These are phyloP conservation scores for Pseudogymnoascus pannorum DNA, from an alignment of 2,329 filamentous ascomycete species.

Conservation along the genomic window DNA sequence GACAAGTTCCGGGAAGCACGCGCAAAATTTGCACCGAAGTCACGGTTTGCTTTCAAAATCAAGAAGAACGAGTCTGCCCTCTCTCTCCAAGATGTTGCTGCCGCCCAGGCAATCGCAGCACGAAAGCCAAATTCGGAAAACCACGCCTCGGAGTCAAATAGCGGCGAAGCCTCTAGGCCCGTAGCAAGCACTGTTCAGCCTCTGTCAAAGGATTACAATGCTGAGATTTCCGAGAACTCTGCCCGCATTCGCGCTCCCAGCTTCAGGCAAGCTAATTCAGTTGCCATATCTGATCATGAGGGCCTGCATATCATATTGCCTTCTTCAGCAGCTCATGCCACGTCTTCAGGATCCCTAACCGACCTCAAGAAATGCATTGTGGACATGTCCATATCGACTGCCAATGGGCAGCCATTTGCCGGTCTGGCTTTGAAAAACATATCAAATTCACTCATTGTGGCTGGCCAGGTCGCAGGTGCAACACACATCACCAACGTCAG, in stretches of 20 bases:
- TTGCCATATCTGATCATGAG: constrained; percentile 60
- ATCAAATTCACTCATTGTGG: constrained; percentile 63
- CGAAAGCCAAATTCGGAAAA: constrained; percentile 18
- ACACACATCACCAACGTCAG: constrained; percentile 72
- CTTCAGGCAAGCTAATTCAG: constrained; percentile 53
- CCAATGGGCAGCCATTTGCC: constrained; percentile 57
- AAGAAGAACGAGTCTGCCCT: constrained; percentile 47
- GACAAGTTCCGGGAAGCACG: constrained; percentile 69
- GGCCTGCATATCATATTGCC: constrained; percentile 73
- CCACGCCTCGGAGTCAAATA: background rate
- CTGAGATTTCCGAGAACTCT: constrained; percentile 39
- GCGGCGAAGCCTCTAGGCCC: constrained; percentile 27
- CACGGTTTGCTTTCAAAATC: constrained; percentile 76
- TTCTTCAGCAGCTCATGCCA: constrained; percentile 60
- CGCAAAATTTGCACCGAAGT: constrained; percentile 61
- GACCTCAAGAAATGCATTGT: constrained; percentile 65
- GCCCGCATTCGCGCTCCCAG: constrained; percentile 49
- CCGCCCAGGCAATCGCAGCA: constrained; percentile 34
- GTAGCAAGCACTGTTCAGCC: constrained; percentile 25
- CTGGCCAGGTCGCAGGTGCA: constrained; percentile 70
- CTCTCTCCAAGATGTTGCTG: constrained; percentile 48
- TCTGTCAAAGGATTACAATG: constrained; percentile 48
- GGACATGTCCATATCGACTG: constrained; percentile 67
- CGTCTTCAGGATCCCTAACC: constrained; percentile 65
- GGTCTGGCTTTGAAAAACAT: constrained; percentile 64